Percentiles rank a stretch among this genome's conserved stretches.
Evolutionary conservation across 163 green algal genomes (phyloP).

Genomic region (Picocystis sp.): DNA sequence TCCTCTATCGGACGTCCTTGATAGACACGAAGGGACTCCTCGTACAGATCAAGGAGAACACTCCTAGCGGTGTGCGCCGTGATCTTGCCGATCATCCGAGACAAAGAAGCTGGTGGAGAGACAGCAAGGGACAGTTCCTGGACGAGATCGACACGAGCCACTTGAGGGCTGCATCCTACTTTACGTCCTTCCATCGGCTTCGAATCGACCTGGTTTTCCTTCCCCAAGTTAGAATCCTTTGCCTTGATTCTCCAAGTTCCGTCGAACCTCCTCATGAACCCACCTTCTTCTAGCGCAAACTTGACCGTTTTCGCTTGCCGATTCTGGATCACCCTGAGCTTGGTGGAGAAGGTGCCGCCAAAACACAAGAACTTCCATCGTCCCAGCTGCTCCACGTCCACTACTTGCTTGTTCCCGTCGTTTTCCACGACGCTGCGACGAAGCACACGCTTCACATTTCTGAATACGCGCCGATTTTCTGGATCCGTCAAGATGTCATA

Average conservation of each 20-base stretch:
- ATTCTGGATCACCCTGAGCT: slow-evolving; percentile 13
- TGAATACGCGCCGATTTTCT: slow-evolving; percentile 14
- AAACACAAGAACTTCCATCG: slow-evolving; percentile 20
- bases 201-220: too few species aligned
- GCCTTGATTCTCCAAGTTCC: slow-evolving; percentile 15
- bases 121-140: too few species aligned
- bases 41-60: too few species aligned
- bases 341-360: slow-evolving; percentile 12
- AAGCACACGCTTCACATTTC: slow-evolving; percentile 10
- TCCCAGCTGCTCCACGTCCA: slow-evolving; percentile 15
- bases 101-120: too few species aligned
- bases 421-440: slow-evolving; percentile 16
- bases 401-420: slow-evolving; percentile 8
- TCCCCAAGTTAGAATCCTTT: too few species aligned
- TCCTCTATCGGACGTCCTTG: too few species aligned
- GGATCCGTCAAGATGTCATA: slow-evolving; percentile 13
- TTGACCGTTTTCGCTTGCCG: slow-evolving; percentile 1
- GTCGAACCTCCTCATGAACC: slow-evolving; percentile 20
- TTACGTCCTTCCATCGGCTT: too few species aligned
- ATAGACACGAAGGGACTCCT: too few species aligned
- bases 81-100: too few species aligned
- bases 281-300: slow-evolving; percentile 15
- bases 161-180: too few species aligned
- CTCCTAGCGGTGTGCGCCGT: too few species aligned
- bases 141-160: too few species aligned